These are phyloP conservation scores for Septoria petroselini DNA, from an alignment of 2,329 filamentous ascomycete species.

Conservation along the genomic window DNA sequence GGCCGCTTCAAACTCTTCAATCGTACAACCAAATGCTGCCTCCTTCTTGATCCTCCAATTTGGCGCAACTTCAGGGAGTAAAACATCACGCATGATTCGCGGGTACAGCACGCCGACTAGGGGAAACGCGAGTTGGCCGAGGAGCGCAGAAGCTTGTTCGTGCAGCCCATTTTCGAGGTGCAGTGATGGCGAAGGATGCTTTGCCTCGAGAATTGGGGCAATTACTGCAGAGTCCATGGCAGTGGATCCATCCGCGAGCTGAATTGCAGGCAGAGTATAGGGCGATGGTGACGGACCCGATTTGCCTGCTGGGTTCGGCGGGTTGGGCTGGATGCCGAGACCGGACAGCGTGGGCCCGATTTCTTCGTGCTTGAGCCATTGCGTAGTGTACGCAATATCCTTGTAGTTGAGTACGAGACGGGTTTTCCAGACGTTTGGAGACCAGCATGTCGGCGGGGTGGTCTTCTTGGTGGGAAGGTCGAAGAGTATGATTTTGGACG, in stretches of 20 bases:
- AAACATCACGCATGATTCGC: conserved; percentile 19
- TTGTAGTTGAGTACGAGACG: conserved; percentile 42
- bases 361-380: conserved; percentile 19
- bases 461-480: conserved; percentile 19
- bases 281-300: conserved; percentile 2
- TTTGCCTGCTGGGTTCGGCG: conserved; percentile 3
- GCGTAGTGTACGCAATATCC: conserved; percentile 25
- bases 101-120: conserved; percentile 27
- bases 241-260: conserved; percentile 18
- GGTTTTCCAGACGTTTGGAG: conserved; percentile 69
- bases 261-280: conserved; percentile 24
- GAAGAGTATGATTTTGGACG: conserved; percentile 18
- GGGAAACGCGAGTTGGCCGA: conserved; percentile 24
- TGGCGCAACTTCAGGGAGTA: conserved; percentile 32
- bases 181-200: conserved; percentile 21
- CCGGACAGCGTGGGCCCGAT: conserved; percentile 23
- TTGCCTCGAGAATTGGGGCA: conserved; percentile 23
- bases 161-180: conserved; percentile 22
- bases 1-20: conserved; percentile 33
- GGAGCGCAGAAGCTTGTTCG: conserved; percentile 9
- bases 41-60: conserved; percentile 20
- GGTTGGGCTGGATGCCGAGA: conserved; percentile 27
- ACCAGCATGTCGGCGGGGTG: conserved; percentile 53
- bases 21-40: conserved; percentile 22
- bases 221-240: conserved; percentile 29